These are phyloP conservation scores for Chaetomium strumarium DNA, from an alignment of 2,329 filamentous ascomycete species.

Conservation along the genomic window DNA sequence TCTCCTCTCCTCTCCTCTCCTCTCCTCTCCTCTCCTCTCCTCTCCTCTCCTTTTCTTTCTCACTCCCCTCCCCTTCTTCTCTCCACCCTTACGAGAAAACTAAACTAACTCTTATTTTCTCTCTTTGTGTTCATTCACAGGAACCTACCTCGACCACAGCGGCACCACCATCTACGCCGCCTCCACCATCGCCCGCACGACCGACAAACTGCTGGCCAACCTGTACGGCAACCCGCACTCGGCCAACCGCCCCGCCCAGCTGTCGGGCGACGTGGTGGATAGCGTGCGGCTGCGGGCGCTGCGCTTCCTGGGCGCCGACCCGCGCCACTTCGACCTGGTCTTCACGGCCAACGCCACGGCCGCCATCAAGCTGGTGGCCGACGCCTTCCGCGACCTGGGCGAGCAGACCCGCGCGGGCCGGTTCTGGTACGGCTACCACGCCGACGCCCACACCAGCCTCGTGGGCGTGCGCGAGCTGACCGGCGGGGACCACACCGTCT, in stretches of 20 bases:
- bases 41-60: not conserved
- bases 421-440: slow-evolving; percentile 57
- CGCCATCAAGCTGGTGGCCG: slow-evolving; percentile 56
- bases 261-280: slow-evolving; percentile 53
- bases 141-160: slow-evolving; percentile 53
- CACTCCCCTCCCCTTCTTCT: no score
- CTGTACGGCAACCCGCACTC: slow-evolving; percentile 68
- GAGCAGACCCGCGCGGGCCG: slow-evolving; percentile 38
- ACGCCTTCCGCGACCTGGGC: slow-evolving; percentile 49
- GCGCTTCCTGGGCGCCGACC: slow-evolving; percentile 52
- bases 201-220: slow-evolving; percentile 46
- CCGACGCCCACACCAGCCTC: slow-evolving; percentile 56
- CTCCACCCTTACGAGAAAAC: no score
- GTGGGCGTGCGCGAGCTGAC: slow-evolving; percentile 66
- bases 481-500: slow-evolving; percentile 52
- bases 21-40: not conserved
- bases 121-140: slow-evolving; percentile 11
- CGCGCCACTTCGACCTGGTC: slow-evolving; percentile 53
- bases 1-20: not conserved
- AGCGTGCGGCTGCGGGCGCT: slow-evolving; percentile 48
- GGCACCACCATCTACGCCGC: slow-evolving; percentile 53
- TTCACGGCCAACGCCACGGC: slow-evolving; percentile 59
- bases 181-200: slow-evolving; percentile 51
- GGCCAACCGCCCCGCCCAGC: slow-evolving; percentile 51
- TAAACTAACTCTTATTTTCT: not conserved